Conservation (phyloP, 768 basidiomycete genomes). For the Amyloporia xantha region DNA sequence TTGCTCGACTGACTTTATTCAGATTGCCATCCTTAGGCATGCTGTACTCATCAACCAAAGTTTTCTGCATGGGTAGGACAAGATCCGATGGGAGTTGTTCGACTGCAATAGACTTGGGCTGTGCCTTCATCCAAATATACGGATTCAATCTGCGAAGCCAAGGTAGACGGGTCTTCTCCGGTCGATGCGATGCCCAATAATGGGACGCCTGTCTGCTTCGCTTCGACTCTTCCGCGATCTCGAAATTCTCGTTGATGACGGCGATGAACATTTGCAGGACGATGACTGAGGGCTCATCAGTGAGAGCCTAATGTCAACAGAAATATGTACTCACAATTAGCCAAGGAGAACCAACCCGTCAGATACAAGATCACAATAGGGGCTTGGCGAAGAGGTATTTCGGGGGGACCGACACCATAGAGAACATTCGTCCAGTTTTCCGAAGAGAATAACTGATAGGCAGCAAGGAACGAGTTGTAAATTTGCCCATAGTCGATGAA, state of each 20-base stretch:
- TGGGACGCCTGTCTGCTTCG: constrained; percentile 70
- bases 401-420: constrained; percentile 55
- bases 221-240: constrained; percentile 88
- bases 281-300: constrained; percentile 51
- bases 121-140: constrained; percentile 75
- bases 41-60: constrained; percentile 53
- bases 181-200: constrained; percentile 54
- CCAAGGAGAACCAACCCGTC: constrained; percentile 81
- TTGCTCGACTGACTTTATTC: not conserved
- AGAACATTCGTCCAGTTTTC: constrained; percentile 90
- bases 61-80: constrained; percentile 75
- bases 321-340: constrained; percentile 62
- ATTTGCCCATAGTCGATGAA: constrained; percentile 75
- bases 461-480: constrained; percentile 78
- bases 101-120: constrained; percentile 65
- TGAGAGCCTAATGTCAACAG: not conserved
- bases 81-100: constrained; percentile 66
- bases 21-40: not conserved
- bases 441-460: constrained; percentile 87
- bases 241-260: constrained; percentile 94
- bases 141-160: constrained; percentile 83
- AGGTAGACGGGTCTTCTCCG: constrained; percentile 35
- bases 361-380: constrained; percentile 68
- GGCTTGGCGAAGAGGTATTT: constrained; percentile 59
- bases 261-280: constrained; percentile 95